Percentiles rank a stretch among this genome's conserved stretches.
Evolutionary conservation across 179 eudicot genomes (phyloP).

Genomic region (Silene vulgaris): DNA sequence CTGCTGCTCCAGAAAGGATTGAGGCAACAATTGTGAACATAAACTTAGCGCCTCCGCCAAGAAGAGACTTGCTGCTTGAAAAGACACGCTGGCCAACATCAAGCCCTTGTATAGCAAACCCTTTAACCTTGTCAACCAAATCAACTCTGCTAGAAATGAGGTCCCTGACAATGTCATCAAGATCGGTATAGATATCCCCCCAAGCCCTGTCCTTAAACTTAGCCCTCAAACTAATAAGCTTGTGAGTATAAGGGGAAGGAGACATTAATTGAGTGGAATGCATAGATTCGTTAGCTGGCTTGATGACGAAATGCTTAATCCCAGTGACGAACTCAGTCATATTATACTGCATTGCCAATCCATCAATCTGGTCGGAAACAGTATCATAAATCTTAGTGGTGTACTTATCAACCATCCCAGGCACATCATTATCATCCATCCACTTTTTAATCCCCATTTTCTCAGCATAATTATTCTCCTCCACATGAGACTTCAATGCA

Average conservation of each 20-base stretch:
- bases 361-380: conserved; percentile 74
- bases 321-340: conserved; percentile 74
- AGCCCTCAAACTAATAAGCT: conserved; percentile 45
- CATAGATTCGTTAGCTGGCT: conserved; percentile 42
- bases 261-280: conserved; percentile 38
- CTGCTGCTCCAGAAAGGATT: conserved; percentile 80
- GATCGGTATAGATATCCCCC: conserved; percentile 57
- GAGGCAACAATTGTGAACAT: conserved; percentile 50
- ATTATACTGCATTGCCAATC: conserved; percentile 79
- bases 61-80: conserved; percentile 57
- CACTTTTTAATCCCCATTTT: conserved; percentile 71
- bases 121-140: conserved; percentile 67
- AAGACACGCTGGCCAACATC: conserved; percentile 64
- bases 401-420: conserved; percentile 72
- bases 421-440: conserved; percentile 94
- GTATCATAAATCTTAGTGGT: conserved; percentile 58
- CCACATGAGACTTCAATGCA: conserved; percentile 61
- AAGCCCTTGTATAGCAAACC: conserved; percentile 65
- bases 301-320: conserved; percentile 59
- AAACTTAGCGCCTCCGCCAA: conserved; percentile 70
- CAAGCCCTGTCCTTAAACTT: conserved; percentile 67
- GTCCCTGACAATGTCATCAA: conserved; percentile 58
- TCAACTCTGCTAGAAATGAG: conserved; percentile 51
- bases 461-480: conserved; percentile 75
- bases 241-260: conserved; percentile 64